Conservation (phyloP, 345 rosid species). For the Alliaria petiolata region DNA sequence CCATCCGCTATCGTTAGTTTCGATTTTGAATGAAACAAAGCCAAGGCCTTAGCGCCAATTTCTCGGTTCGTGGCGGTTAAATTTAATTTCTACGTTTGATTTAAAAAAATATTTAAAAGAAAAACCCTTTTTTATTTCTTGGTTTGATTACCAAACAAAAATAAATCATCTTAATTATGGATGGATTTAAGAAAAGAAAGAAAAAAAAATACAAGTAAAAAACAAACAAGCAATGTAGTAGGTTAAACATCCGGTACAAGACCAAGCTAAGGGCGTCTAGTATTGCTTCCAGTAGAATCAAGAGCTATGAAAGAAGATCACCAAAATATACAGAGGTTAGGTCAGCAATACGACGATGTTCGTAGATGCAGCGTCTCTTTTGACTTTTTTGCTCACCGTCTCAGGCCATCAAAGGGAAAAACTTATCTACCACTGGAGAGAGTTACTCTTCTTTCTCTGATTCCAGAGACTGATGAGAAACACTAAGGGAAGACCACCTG, state of each 20-base stretch:
- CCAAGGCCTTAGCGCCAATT: conserved; percentile 17
- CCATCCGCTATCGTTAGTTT: not conserved
- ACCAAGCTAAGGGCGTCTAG: not conserved
- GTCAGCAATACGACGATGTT: not conserved
- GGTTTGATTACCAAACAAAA: too few species aligned
- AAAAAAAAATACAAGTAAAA: too few species aligned
- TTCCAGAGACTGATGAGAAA: too few species aligned
- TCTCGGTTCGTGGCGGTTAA: not conserved
- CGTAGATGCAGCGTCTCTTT: not conserved
- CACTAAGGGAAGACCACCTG: too few species aligned
- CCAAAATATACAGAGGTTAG: not conserved
- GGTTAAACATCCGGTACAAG: not conserved
- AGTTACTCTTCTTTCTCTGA: not conserved
- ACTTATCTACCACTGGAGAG: not conserved
- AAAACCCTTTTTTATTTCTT: too few species aligned
- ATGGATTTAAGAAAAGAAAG: too few species aligned
- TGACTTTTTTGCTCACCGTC: not conserved
- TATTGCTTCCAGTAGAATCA: not conserved
- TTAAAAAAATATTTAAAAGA: too few species aligned
- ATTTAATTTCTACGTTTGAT: not conserved
- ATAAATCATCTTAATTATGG: too few species aligned
- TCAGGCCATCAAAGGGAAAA: not conserved
- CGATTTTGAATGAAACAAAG: not conserved
- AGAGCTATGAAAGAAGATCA: not conserved
- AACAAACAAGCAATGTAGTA: too few species aligned